phyloP scores from a whole-genome alignment of 192 early-diverging fungal species.

The Coemansia sp. region DNA sequence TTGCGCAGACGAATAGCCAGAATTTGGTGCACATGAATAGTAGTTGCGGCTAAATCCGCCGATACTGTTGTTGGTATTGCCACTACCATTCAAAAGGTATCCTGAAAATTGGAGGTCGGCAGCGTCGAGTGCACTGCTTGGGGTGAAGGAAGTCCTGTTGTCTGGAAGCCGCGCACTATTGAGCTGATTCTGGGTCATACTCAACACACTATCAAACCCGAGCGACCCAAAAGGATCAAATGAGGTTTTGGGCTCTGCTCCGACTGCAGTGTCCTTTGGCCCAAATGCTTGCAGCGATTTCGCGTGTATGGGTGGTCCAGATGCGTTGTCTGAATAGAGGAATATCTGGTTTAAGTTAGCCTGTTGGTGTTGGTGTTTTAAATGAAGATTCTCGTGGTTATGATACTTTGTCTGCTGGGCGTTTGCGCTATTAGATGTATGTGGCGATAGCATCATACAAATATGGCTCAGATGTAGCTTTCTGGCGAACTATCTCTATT shows the following conservation, averaged over 20 bases:
- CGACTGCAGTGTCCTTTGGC: background rate
- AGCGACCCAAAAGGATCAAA: constrained; percentile 6
- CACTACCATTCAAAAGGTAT: constrained; percentile 32
- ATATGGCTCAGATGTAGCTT: background rate
- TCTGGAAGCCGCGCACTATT: constrained; percentile 6
- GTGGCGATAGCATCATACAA: constrained; percentile 7
- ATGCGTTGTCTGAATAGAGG: background rate
- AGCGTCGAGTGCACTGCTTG: constrained; percentile 27
- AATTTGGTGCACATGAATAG: background rate
- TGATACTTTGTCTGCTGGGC: background rate
- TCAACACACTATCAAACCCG: constrained; percentile 11
- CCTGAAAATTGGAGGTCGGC: constrained; percentile 48
- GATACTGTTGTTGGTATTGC: background rate
- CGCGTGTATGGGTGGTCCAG: background rate
- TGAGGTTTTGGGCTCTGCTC: background rate
- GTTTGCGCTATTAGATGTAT: background rate
- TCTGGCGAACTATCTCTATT: background rate
- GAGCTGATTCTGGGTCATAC: constrained; percentile 8
- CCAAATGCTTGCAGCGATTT: background rate
- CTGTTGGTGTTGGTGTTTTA: background rate
- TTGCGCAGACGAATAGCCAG: background rate
- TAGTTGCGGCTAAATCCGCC: constrained; percentile 2
- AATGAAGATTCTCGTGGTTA: background rate
- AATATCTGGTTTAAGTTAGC: background rate
- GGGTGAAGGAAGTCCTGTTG: constrained; percentile 1